A percentile compares a stretch with the other conserved stretches of the same genome.
These are phyloP conservation scores for Suillus placidus DNA, from an alignment of 768 basidiomycete species.

Conservation along the genomic window DNA sequence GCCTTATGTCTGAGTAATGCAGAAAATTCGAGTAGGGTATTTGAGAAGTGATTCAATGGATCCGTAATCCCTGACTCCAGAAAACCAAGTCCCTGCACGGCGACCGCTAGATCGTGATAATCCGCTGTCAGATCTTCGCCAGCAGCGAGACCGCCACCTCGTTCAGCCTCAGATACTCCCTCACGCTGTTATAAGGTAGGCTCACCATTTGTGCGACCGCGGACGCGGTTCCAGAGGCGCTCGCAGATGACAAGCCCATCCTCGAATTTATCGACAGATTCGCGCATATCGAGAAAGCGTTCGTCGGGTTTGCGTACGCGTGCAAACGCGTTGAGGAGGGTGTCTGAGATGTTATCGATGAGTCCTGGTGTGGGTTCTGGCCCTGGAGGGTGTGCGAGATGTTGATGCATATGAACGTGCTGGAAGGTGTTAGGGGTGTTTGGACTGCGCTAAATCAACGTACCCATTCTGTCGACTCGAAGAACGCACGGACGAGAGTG, in stretches of 20 bases:
- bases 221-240: conserved; percentile 74
- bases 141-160: conserved; percentile 79
- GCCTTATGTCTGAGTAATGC: conserved; percentile 85
- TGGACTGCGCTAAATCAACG: conserved; percentile 23
- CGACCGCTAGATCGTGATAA: conserved; percentile 96
- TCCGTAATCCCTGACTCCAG: conserved; percentile 99
- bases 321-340: conserved; percentile 93
- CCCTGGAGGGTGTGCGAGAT: conserved; percentile 87
- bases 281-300: conserved; percentile 90
- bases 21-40: conserved; percentile 94
- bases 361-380: conserved; percentile 80
- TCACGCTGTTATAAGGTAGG: conserved; percentile 34
- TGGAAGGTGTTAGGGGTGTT: conserved; percentile 34
- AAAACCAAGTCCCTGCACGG: conserved; percentile 96
- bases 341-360: conserved; percentile 95
- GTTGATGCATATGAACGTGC: conserved; percentile 98
- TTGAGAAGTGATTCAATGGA: conserved; percentile 94
- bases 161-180: conserved; percentile 76
- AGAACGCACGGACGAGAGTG: conserved; percentile 89
- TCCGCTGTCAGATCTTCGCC: conserved; percentile 94
- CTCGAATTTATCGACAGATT: conserved; percentile 93
- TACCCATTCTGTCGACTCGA: conserved; percentile 99
- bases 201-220: conserved; percentile 88
- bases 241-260: conserved; percentile 87
- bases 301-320: conserved; percentile 97